phyloP scores from a whole-genome alignment of 2,329 filamentous ascomycete genomes.

The Pseudogymnoascus sp. region DNA sequence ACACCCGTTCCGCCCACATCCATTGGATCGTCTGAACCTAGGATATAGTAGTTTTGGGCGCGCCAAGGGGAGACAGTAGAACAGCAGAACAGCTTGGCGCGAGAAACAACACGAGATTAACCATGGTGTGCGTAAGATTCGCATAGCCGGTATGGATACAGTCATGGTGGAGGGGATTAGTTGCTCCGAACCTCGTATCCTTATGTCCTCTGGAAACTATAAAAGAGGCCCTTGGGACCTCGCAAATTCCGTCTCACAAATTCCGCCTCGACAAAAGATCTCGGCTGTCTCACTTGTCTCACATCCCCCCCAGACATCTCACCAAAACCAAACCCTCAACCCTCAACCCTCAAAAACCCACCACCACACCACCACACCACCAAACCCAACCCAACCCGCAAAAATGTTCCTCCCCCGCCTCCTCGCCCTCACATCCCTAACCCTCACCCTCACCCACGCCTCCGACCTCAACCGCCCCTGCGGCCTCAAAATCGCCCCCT shows the following conservation, averaged over 20 bases:
- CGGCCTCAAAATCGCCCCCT: slow-evolving; percentile 40
- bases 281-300: neutral
- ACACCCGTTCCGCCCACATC: neutral
- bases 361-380: neutral
- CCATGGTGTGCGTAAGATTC: neutral
- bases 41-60: neutral
- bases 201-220: neutral
- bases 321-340: neutral
- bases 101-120: neutral
- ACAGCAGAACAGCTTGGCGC: neutral
- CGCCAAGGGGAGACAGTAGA: neutral
- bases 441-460: neutral
- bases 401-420: neutral
- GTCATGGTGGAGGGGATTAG: neutral
- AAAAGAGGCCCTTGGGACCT: neutral
- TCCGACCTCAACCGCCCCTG: neutral
- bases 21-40: neutral
- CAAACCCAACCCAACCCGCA: neutral
- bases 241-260: too few relatives aligned
- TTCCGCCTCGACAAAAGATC: neutral
- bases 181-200: neutral
- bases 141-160: neutral
- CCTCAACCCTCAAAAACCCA: neutral
- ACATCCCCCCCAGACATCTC: neutral
- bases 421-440: neutral